Percentiles rank a stretch among this genome's conserved stretches.
These are phyloP conservation scores for Termitomyces sp. DNA, from an alignment of 768 basidiomycete species.

Conservation along the genomic window DNA sequence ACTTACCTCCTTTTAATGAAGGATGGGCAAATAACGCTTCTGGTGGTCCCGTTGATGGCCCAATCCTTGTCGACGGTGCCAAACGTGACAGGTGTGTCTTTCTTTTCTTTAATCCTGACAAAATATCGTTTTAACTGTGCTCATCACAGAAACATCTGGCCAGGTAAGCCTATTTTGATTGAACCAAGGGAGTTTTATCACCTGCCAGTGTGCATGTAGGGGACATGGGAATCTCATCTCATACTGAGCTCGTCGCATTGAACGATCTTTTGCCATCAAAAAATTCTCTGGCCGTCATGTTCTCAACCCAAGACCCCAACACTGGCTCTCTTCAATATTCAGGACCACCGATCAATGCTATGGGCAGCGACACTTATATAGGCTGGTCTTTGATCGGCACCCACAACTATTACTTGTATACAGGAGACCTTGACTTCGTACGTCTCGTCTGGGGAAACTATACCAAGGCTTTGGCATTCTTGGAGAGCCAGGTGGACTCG, in stretches of 20 bases:
- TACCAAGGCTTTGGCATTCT: constrained; percentile 32
- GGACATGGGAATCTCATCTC: constrained; percentile 63
- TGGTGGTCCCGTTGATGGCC: constrained; percentile 47
- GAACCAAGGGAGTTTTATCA: neutral
- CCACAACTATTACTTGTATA: constrained; percentile 41
- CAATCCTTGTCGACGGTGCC: constrained; percentile 59
- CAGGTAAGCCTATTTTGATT: constrained; percentile 28
- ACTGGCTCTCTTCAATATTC: constrained; percentile 58
- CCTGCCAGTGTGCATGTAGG: constrained; percentile 30
- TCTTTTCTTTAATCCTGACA: neutral
- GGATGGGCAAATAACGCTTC: constrained; percentile 49
- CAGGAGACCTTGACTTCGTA: constrained; percentile 43
- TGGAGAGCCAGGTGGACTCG: constrained; percentile 38
- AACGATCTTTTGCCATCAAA: constrained; percentile 53
- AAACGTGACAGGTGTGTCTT: constrained; percentile 50
- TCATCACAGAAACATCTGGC: constrained; percentile 48
- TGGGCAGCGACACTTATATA: constrained; percentile 42
- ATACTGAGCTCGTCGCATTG: constrained; percentile 58
- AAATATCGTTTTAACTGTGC: no score
- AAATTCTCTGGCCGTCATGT: constrained; percentile 58
- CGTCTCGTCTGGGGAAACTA: constrained; percentile 41
- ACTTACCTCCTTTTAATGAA: constrained; percentile 7
- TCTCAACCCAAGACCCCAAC: constrained; percentile 43
- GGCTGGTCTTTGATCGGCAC: constrained; percentile 46
- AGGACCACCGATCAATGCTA: constrained; percentile 38